These are phyloP conservation scores for Pisolithus orientalis DNA, from an alignment of 768 basidiomycete genomes.

Conservation along the genomic window DNA sequence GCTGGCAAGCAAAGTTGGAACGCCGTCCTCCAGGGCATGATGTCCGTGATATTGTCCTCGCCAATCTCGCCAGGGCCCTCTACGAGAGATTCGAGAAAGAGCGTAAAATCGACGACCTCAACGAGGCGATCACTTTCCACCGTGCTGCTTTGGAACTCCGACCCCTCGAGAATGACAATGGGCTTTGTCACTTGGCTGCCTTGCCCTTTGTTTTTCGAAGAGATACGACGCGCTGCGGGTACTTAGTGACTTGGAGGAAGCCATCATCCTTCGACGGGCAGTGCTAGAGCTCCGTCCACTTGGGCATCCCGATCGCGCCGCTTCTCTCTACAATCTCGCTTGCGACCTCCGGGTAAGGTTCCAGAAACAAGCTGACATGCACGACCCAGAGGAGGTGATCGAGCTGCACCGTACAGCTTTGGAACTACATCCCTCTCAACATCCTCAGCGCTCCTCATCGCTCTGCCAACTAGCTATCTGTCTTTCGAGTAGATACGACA, in stretches of 20 bases:
- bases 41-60: too few relatives aligned
- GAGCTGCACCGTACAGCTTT: constrained; percentile 4
- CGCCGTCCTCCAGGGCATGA: too few relatives aligned
- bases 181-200: background rate
- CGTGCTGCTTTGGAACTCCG: too few relatives aligned
- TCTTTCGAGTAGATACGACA: background rate
- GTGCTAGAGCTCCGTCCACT: constrained; percentile 5
- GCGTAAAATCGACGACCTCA: too few relatives aligned
- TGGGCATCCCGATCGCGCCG: constrained; percentile 2
- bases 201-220: background rate
- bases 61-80: too few relatives aligned
- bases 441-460: constrained; percentile 1
- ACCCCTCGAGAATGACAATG: background rate
- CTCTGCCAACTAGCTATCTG: constrained; percentile 8
- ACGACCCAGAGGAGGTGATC: constrained; percentile 9
- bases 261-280: constrained; percentile 2
- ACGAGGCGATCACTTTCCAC: too few relatives aligned
- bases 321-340: too few relatives aligned
- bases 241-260: constrained; percentile 6
- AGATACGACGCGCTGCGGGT: background rate
- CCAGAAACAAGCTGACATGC: background rate
- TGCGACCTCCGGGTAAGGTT: too few relatives aligned
- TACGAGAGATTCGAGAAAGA: too few relatives aligned
- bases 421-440: constrained; percentile 2
- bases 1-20: too few relatives aligned